Evolutionary conservation across 1,284 basidiomycete genomes (phyloP).

Genomic region (Acaromyces ingoldii): DNA sequence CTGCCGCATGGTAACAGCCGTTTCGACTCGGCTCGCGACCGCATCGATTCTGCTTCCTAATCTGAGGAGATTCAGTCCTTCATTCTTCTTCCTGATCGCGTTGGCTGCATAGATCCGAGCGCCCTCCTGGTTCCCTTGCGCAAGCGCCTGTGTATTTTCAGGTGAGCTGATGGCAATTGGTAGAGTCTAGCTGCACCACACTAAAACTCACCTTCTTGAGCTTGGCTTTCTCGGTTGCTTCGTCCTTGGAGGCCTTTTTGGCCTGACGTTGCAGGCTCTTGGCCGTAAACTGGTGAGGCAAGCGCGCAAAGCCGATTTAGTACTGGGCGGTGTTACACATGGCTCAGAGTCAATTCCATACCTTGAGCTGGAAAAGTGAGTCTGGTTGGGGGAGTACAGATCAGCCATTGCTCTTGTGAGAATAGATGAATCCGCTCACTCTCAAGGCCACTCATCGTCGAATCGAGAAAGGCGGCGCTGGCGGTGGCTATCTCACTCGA

Average conservation of each 20-base stretch:
- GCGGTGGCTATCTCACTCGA: background rate
- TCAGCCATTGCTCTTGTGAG: background rate
- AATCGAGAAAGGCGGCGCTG: background rate
- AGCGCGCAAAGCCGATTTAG: background rate
- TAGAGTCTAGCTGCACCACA: background rate
- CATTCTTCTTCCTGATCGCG: conserved; percentile 96
- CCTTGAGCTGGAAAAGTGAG: conserved; percentile 50
- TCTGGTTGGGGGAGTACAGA: conserved; percentile 17
- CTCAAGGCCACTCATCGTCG: conserved; percentile 37
- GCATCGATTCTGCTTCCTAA: conserved; percentile 71
- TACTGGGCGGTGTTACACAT: background rate
- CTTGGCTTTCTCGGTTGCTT: conserved; percentile 46
- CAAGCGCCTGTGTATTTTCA: conserved; percentile 79
- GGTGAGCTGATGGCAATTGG: background rate
- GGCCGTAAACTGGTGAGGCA: conserved; percentile 33
- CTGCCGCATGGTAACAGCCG: conserved; percentile 92
- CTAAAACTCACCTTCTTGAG: conserved; percentile 42
- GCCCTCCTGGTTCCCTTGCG: conserved; percentile 93
- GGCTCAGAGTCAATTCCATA: background rate
- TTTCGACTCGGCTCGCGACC: conserved; percentile 92
- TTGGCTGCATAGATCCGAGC: conserved; percentile 99
- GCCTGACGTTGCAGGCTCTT: conserved; percentile 50
- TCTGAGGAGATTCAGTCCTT: conserved; percentile 67
- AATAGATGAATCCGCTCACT: conserved; percentile 16
- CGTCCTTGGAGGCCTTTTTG: conserved; percentile 47